Evolutionary conservation across 2,329 filamentous ascomycete genomes (phyloP).

Genomic region (Triangularia setosa): DNA sequence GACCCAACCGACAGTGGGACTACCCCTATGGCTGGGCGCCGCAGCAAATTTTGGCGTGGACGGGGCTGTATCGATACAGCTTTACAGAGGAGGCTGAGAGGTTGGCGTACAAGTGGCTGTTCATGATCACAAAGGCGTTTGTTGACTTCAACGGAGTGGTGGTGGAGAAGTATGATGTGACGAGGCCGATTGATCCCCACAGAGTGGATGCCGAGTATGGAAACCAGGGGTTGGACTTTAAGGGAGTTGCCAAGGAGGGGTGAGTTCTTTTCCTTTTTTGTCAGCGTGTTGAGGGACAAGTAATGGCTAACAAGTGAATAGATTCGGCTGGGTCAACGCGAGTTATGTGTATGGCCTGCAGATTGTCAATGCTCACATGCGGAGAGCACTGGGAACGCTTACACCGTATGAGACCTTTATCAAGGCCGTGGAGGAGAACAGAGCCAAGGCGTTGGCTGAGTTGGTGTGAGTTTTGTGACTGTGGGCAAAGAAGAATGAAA

Average conservation of each 20-base stretch:
- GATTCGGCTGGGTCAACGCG: conserved; percentile 98
- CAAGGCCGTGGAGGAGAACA: conserved; percentile 58
- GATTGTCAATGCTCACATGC: conserved; percentile 84
- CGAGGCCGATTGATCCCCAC: conserved; percentile 82
- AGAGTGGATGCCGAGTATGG: conserved; percentile 96
- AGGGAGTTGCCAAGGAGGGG: conserved; percentile 94
- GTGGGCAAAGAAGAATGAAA: background rate
- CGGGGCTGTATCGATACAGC: conserved; percentile 83
- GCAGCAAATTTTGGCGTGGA: conserved; percentile 98
- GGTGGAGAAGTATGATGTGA: conserved; percentile 98
- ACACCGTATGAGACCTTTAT: conserved; percentile 83
- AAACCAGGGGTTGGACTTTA: conserved; percentile 93
- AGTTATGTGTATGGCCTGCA: conserved; percentile 93
- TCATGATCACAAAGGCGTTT: conserved; percentile 98
- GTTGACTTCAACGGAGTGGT: conserved; percentile 98
- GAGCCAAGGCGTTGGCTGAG: conserved; percentile 50
- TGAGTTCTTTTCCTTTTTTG: conserved; percentile 46
- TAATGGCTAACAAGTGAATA: conserved; percentile 39
- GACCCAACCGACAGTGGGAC: conserved; percentile 97
- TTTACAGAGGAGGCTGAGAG: conserved; percentile 87
- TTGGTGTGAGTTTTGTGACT: conserved; percentile 29
- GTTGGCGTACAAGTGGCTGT: conserved; percentile 92
- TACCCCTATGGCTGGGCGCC: conserved; percentile 98
- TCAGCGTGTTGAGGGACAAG: background rate
- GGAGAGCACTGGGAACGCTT: conserved; percentile 79